These are phyloP conservation scores for Suillus weaverae DNA, from an alignment of 768 basidiomycete genomes.

Conservation along the genomic window DNA sequence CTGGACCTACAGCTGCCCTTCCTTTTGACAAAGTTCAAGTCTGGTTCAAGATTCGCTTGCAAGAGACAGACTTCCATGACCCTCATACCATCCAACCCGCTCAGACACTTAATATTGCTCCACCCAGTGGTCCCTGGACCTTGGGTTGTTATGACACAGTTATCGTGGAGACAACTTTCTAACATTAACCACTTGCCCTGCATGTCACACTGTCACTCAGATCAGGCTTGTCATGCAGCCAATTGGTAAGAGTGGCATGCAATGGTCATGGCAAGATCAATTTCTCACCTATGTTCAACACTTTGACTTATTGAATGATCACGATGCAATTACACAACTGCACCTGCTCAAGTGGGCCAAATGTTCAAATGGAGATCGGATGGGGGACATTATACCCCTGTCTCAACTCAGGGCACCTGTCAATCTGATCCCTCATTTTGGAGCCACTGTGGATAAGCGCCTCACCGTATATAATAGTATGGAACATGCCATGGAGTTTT, in stretches of 20 bases:
- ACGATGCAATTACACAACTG: slow-evolving; percentile 16
- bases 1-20: no score
- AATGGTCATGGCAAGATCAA: neutral
- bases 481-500: slow-evolving; percentile 23
- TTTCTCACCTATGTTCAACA: slow-evolving; percentile 30
- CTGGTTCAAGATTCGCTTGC: no score
- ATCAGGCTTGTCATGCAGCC: slow-evolving; percentile 3
- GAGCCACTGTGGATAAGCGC: slow-evolving; percentile 20
- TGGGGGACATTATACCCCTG: slow-evolving; percentile 31
- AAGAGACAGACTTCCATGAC: no score
- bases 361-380: slow-evolving; percentile 11
- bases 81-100: no score
- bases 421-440: slow-evolving; percentile 31
- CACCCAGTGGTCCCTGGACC: no score
- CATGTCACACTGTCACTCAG: slow-evolving; percentile 4
- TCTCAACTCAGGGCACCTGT: slow-evolving; percentile 21
- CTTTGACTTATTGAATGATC: slow-evolving; percentile 25
- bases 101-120: no score
- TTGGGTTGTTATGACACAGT: no score
- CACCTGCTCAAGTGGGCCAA: slow-evolving; percentile 22
- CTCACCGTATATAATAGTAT: slow-evolving; percentile 26
- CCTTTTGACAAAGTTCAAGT: no score
- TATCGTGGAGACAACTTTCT: no score
- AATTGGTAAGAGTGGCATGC: neutral
- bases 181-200: no score